These are phyloP conservation scores for Gillenia trifoliata DNA, from an alignment of 306 rosid genomes.

Conservation along the genomic window DNA sequence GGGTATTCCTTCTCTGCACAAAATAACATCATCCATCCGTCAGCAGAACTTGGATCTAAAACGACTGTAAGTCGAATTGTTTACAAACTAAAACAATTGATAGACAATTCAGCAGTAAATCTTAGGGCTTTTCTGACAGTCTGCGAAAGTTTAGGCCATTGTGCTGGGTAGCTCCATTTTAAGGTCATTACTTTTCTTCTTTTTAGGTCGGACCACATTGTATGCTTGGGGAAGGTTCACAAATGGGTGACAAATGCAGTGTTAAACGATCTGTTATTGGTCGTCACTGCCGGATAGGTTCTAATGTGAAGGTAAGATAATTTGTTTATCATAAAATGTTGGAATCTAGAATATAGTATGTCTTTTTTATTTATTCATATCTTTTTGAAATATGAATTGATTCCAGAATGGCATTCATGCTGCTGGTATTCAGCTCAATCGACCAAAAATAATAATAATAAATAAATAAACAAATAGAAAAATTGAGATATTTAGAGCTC, in stretches of 20 bases:
- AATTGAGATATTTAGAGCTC: not conserved
- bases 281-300: conserved; percentile 97
- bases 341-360: conserved; percentile 1
- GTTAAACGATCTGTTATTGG: conserved; percentile 97
- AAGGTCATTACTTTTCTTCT: conserved; percentile 18
- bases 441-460: no score
- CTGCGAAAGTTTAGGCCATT: conserved; percentile 18
- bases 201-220: conserved; percentile 98
- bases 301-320: conserved; percentile 77
- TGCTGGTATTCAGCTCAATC: no score
- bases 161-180: conserved; percentile 7
- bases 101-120: not conserved
- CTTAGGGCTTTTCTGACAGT: not conserved
- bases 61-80: conserved; percentile 67
- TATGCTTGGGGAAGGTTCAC: conserved; percentile 98
- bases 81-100: not conserved
- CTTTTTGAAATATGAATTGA: no score
- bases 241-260: conserved; percentile 97
- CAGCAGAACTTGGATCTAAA: conserved; percentile 86
- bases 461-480: no score
- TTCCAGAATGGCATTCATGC: no score
- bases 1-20: conserved; percentile 93
- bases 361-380: not conserved
- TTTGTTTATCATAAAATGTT: conserved; percentile 14
- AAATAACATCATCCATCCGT: conserved; percentile 72